Evolutionary conservation across 345 rosid genomes (phyloP).

Genomic region (Corchorus olitorius): DNA sequence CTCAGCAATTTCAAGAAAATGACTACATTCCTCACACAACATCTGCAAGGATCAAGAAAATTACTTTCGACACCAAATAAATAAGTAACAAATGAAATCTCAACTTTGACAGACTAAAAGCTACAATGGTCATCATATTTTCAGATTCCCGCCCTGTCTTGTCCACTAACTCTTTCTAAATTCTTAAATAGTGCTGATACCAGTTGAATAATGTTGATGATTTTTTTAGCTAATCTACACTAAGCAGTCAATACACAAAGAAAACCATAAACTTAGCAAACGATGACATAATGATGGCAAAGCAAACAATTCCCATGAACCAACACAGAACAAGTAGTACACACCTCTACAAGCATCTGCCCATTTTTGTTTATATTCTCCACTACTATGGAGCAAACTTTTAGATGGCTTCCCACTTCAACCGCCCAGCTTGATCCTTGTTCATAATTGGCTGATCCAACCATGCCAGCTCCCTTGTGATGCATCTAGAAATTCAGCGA

Average conservation of each 20-base stretch:
- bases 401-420: slow-evolving; percentile 89
- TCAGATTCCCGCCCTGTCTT: not conserved
- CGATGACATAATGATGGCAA: not conserved
- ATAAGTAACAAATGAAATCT: not conserved
- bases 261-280: not conserved
- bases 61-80: slow-evolving; percentile 9
- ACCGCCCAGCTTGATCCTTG: slow-evolving; percentile 83
- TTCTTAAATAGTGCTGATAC: not conserved
- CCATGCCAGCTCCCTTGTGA: slow-evolving; percentile 50
- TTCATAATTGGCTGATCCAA: slow-evolving; percentile 43
- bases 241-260: not conserved
- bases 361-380: slow-evolving; percentile 85
- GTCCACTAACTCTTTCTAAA: not conserved
- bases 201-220: slow-evolving; percentile 14
- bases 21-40: slow-evolving; percentile 87
- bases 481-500: slow-evolving; percentile 54
- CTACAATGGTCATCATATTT: slow-evolving; percentile 5
- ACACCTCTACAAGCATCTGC: slow-evolving; percentile 90
- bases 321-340: slow-evolving; percentile 4
- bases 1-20: slow-evolving; percentile 94
- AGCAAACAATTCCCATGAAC: not conserved
- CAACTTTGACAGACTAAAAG: slow-evolving; percentile 10
- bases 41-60: slow-evolving; percentile 57
- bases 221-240: not conserved
- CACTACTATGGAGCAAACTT: slow-evolving; percentile 87